phyloP scores from a whole-genome alignment of 441 rosid genomes.

The Metrosideros polymorpha region DNA sequence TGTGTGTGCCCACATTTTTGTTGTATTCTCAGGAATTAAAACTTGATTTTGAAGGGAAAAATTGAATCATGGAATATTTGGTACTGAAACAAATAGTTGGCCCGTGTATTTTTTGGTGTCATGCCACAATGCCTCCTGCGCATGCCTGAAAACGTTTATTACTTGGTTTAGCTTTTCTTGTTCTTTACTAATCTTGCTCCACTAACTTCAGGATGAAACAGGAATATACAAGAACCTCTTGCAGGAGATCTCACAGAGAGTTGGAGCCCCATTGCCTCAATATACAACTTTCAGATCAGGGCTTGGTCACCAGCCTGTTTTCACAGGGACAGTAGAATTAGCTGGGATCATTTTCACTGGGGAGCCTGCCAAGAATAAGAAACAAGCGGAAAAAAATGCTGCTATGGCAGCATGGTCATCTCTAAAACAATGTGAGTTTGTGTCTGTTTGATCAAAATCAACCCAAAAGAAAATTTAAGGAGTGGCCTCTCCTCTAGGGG shows the following conservation, averaged over 20 bases:
- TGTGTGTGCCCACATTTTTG: background rate
- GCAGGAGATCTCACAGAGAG: slow-evolving; percentile 96
- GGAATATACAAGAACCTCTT: slow-evolving; percentile 95
- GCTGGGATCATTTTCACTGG: slow-evolving; percentile 86
- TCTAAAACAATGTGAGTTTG: slow-evolving; percentile 70
- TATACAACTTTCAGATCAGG: slow-evolving; percentile 88
- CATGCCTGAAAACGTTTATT: background rate
- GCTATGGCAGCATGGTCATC: slow-evolving; percentile 99
- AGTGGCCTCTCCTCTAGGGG: background rate
- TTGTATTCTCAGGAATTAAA: background rate
- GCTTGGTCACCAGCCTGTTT: slow-evolving; percentile 92
- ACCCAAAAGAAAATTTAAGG: background rate
- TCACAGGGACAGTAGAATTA: slow-evolving; percentile 83
- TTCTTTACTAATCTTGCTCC: slow-evolving; percentile 12
- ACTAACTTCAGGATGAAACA: slow-evolving; percentile 75
- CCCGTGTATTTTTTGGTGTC: background rate
- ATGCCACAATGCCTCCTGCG: background rate
- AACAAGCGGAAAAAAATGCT: slow-evolving; percentile 97
- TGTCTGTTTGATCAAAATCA: background rate
- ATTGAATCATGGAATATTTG: background rate
- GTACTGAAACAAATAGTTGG: background rate
- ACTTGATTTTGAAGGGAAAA: background rate
- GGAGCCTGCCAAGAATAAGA: slow-evolving; percentile 89
- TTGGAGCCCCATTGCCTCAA: slow-evolving; percentile 82
- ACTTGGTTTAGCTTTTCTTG: background rate